These are phyloP conservation scores for Rhododendron henanense DNA, from an alignment of 148 eudicot genomes.

Conservation along the genomic window DNA sequence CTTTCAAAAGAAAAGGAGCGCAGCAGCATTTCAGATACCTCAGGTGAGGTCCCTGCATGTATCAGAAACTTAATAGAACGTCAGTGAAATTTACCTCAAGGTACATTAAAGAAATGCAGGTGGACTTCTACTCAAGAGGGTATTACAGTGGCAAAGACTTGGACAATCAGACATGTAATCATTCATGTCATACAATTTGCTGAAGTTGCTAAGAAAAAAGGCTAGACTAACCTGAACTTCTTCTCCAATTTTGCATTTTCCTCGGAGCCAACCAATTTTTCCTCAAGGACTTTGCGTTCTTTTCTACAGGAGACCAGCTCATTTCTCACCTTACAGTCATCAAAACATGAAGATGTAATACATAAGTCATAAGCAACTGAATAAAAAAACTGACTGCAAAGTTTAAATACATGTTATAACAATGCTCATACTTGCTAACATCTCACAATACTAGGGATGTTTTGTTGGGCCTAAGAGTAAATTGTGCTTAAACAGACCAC, in stretches of 20 bases:
- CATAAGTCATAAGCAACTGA: not conserved
- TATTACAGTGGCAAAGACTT: not conserved
- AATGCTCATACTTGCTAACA: not conserved
- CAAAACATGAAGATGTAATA: constrained; percentile 5
- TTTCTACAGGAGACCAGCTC: constrained; percentile 47
- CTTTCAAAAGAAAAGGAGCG: not conserved
- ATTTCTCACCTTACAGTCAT: constrained; percentile 38
- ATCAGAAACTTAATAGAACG: not conserved
- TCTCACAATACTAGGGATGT: not conserved
- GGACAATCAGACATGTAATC: not conserved
- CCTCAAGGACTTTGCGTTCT: constrained; percentile 44
- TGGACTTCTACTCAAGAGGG: not conserved
- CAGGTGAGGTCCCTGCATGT: not conserved
- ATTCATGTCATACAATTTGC: not conserved
- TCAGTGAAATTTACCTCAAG: not conserved
- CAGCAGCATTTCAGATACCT: not conserved
- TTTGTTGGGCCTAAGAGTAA: not conserved
- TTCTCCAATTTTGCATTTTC: constrained; percentile 42
- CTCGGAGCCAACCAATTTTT: constrained; percentile 44
- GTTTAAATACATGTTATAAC: not conserved
- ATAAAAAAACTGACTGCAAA: not conserved
- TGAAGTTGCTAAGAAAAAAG: not conserved
- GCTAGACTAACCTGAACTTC: constrained; percentile 39
- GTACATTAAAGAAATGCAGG: not conserved
- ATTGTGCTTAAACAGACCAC: not conserved